These are phyloP conservation scores for Leucosporidium creatinivorum DNA, from an alignment of 768 basidiomycete species.

Conservation along the genomic window DNA sequence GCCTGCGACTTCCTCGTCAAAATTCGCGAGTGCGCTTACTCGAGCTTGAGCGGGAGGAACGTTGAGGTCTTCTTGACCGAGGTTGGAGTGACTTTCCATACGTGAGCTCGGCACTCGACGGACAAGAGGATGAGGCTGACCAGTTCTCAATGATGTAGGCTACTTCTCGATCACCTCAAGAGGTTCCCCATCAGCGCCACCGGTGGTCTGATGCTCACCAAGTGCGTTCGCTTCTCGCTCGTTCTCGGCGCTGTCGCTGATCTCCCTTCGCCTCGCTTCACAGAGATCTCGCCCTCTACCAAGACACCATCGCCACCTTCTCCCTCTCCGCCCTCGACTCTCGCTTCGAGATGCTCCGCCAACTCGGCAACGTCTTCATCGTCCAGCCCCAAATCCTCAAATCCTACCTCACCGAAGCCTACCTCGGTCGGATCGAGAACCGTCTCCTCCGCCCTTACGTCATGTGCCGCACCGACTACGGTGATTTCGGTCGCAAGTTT, in stretches of 20 bases:
- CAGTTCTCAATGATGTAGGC: conserved; percentile 46
- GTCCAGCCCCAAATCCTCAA: conserved; percentile 90
- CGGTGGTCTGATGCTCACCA: conserved; percentile 95
- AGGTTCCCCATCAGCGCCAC: conserved; percentile 96
- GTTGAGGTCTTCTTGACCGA: conserved; percentile 85
- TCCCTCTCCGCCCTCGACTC: conserved; percentile 74
- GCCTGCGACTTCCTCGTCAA: conserved; percentile 80
- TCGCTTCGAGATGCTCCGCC: conserved; percentile 95
- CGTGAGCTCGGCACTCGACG: conserved; percentile 44
- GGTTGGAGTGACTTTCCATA: conserved; percentile 88
- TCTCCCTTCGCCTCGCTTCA: conserved; percentile 2
- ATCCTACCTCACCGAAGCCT: conserved; percentile 82
- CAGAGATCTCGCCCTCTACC: conserved; percentile 94
- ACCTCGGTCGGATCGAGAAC: conserved; percentile 84
- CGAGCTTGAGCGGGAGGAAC: conserved; percentile 84
- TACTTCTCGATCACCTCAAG: conserved; percentile 85
- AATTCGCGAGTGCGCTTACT: conserved; percentile 65
- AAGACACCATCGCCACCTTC: conserved; percentile 80
- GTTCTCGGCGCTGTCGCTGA: background rate
- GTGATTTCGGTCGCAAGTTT: conserved; percentile 27
- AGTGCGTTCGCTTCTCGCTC: conserved; percentile 50
- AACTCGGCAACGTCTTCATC: conserved; percentile 93
- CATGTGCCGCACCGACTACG: conserved; percentile 80
- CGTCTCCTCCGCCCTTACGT: conserved; percentile 82
- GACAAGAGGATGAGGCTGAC: background rate